Conservation (phyloP, 371 early-diverging fungal genomes). For the Nosema muscidifuracis region DNA sequence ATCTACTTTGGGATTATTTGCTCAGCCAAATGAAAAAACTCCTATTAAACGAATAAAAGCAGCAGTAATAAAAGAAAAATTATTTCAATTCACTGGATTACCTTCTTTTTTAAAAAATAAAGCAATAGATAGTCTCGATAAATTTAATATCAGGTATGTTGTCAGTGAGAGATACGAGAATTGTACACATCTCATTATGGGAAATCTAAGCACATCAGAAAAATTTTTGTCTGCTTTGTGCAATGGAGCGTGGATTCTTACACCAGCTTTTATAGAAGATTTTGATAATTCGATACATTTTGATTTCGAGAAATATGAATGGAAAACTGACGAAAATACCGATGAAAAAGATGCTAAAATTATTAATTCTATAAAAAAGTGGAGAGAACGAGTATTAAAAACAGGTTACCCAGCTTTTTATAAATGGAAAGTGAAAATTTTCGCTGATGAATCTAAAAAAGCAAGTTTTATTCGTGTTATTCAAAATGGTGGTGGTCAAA, state of each 20-base stretch:
- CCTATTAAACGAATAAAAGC: neutral
- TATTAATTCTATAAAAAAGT: slow-evolving; percentile 38
- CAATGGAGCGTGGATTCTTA: slow-evolving; percentile 58
- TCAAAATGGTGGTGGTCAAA: slow-evolving; percentile 51
- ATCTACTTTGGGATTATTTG: neutral
- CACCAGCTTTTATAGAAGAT: slow-evolving; percentile 53
- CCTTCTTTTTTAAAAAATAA: slow-evolving; percentile 43
- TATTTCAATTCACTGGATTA: slow-evolving; percentile 62
- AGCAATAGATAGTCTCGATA: slow-evolving; percentile 46
- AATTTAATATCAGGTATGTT: slow-evolving; percentile 38
- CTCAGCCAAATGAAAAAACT: neutral
- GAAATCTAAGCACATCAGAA: slow-evolving; percentile 52
- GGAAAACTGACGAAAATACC: slow-evolving; percentile 31
- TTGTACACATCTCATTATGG: slow-evolving; percentile 63
- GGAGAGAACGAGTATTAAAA: slow-evolving; percentile 41
- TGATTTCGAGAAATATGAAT: slow-evolving; percentile 53
- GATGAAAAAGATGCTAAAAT: slow-evolving; percentile 43
- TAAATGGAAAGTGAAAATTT: slow-evolving; percentile 58
- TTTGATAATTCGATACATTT: slow-evolving; percentile 41
- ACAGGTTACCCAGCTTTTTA: slow-evolving; percentile 56
- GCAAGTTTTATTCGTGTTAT: slow-evolving; percentile 39
- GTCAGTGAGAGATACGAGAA: slow-evolving; percentile 47
- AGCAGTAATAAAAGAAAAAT: slow-evolving; percentile 10
- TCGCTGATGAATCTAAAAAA: slow-evolving; percentile 33
- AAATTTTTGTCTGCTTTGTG: slow-evolving; percentile 59